Percentiles rank a stretch among this genome's conserved stretches.
Conservation (phyloP, 2,329 filamentous ascomycete species). For the Xylaria polymorpha region DNA sequence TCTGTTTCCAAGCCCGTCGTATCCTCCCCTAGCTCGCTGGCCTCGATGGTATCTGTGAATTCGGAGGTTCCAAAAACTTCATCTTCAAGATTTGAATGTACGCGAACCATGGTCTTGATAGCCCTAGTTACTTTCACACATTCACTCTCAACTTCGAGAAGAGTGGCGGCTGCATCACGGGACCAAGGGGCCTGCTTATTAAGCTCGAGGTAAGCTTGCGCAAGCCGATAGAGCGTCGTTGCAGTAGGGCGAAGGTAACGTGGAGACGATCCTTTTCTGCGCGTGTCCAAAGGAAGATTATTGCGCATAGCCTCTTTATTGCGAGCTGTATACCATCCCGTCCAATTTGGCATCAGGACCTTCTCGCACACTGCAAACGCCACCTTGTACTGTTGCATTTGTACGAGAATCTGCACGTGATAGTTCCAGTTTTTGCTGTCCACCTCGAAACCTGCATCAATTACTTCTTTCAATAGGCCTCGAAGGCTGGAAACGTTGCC, state of each 20-base stretch:
- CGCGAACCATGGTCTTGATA: slow-evolving; percentile 49
- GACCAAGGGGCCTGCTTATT: slow-evolving; percentile 63
- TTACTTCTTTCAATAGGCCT: slow-evolving; percentile 65
- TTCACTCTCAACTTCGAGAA: slow-evolving; percentile 53
- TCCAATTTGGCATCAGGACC: slow-evolving; percentile 81
- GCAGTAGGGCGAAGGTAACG: slow-evolving; percentile 55
- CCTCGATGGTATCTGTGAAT: slow-evolving; percentile 27
- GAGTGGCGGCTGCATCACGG: slow-evolving; percentile 54
- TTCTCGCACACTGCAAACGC: slow-evolving; percentile 82
- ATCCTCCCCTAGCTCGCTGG: slow-evolving; percentile 8
- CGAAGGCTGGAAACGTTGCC: slow-evolving; percentile 61
- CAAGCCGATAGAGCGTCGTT: slow-evolving; percentile 61
- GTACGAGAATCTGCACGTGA: slow-evolving; percentile 75
- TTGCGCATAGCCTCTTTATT: slow-evolving; percentile 44
- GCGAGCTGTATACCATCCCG: slow-evolving; percentile 70
- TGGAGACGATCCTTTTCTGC: slow-evolving; percentile 54
- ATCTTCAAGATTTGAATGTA: slow-evolving; percentile 45
- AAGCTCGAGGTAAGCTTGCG: slow-evolving; percentile 62
- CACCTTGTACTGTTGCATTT: slow-evolving; percentile 67
- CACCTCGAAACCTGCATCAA: slow-evolving; percentile 75
- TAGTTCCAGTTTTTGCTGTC: slow-evolving; percentile 85
- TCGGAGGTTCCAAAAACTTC: slow-evolving; percentile 43
- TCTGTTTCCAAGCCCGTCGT: not conserved
- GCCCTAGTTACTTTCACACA: slow-evolving; percentile 51
- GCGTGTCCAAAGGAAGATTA: slow-evolving; percentile 53